These are phyloP conservation scores for Aristolochia californica DNA, from an alignment of 164 flowering plant genomes.

Conservation along the genomic window DNA sequence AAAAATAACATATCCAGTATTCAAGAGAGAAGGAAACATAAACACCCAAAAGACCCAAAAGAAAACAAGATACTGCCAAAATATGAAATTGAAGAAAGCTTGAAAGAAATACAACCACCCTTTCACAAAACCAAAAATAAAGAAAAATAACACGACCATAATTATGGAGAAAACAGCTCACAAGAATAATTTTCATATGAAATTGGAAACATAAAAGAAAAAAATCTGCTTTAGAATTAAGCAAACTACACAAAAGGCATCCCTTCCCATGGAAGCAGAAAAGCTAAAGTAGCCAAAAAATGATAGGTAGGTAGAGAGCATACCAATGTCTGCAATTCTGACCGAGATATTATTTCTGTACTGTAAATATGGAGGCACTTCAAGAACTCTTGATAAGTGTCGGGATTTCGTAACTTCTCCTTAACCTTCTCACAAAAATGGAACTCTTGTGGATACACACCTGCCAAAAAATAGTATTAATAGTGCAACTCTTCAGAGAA, in stretches of 20 bases:
- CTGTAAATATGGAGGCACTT: conserved; percentile 60
- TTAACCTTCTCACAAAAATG: conserved; percentile 65
- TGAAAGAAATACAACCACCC: no score
- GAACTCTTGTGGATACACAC: conserved; percentile 41
- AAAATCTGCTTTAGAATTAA: not conserved
- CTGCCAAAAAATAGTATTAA: conserved; percentile 23
- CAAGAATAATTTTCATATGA: no score
- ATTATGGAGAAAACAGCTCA: no score
- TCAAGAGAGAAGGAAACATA: no score
- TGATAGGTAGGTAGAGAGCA: conserved; percentile 1
- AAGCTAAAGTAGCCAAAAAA: not conserved
- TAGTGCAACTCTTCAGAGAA: not conserved
- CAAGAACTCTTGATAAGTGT: conserved; percentile 53
- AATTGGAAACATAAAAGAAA: no score
- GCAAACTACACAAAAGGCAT: not conserved
- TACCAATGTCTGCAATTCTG: conserved; percentile 73
- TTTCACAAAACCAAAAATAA: no score
- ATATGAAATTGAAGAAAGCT: no score
- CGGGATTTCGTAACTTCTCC: conserved; percentile 46
- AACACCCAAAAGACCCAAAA: no score
- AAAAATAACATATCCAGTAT: no score
- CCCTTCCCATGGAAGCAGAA: not conserved
- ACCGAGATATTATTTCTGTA: conserved; percentile 54
- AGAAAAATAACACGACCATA: no score
- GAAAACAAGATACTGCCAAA: no score